Evolutionary conservation across 2,329 filamentous ascomycete genomes (phyloP).

Genomic region (Penicillium sp.): DNA sequence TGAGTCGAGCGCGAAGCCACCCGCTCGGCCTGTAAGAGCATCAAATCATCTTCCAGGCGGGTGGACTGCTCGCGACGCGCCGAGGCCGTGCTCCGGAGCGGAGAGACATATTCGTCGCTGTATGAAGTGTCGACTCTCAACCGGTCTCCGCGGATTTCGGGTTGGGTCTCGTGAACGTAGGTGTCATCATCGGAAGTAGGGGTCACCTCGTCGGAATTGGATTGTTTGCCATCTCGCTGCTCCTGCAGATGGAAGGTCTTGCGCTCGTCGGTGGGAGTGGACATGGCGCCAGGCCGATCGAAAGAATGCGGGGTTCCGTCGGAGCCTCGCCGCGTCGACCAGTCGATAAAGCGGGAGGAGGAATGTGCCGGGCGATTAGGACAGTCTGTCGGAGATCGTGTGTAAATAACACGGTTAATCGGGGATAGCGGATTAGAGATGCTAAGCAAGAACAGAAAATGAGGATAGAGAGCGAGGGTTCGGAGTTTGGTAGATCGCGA

Average conservation of each 20-base stretch:
- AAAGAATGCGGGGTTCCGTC: slow-evolving; percentile 13
- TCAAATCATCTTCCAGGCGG: slow-evolving; percentile 66
- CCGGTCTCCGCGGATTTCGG: slow-evolving; percentile 10
- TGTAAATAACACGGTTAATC: not conserved
- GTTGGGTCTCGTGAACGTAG: slow-evolving; percentile 29
- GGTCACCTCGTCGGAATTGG: slow-evolving; percentile 28
- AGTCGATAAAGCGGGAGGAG: not conserved
- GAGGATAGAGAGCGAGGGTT: no score
- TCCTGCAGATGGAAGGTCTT: slow-evolving; percentile 30
- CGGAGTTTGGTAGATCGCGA: not conserved
- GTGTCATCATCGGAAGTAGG: slow-evolving; percentile 36
- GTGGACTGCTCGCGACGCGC: slow-evolving; percentile 61
- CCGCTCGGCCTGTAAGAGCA: slow-evolving; percentile 65
- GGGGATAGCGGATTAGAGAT: not conserved
- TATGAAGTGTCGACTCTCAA: slow-evolving; percentile 33
- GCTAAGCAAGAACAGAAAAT: not conserved
- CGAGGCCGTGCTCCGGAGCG: slow-evolving; percentile 51
- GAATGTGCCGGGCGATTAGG: not conserved
- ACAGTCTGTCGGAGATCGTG: not conserved
- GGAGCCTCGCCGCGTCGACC: slow-evolving; percentile 10
- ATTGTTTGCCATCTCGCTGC: slow-evolving; percentile 27
- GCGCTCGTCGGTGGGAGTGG: slow-evolving; percentile 36
- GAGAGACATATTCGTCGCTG: slow-evolving; percentile 8
- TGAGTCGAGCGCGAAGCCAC: slow-evolving; percentile 53
- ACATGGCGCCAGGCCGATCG: slow-evolving; percentile 36